Evolutionary conservation across 208 protist genomes (phyloP).

Genomic region (Leptomonas pyrrhocoris): DNA sequence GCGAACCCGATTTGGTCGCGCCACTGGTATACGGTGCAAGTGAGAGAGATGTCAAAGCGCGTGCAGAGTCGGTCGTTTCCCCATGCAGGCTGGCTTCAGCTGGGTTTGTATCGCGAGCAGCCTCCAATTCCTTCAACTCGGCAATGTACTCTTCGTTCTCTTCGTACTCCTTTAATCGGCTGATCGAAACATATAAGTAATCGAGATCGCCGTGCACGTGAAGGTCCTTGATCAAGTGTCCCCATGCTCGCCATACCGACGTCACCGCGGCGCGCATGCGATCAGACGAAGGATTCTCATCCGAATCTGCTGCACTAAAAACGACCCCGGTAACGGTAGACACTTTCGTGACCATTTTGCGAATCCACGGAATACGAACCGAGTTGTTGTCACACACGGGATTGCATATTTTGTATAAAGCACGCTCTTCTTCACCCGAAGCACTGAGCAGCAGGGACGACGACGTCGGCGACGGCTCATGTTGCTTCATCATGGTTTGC

Average conservation of each 20-base stretch:
- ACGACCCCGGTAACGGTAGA: conserved; percentile 54
- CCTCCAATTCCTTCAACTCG: conserved; percentile 46
- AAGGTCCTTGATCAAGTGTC: conserved; percentile 85
- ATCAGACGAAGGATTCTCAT: conserved; percentile 32
- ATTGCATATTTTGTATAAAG: conserved; percentile 38
- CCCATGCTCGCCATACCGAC: conserved; percentile 84
- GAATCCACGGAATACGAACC: conserved; percentile 67
- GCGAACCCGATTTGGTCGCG: neutral
- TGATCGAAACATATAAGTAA: conserved; percentile 76
- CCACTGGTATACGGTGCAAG: neutral
- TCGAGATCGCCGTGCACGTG: conserved; percentile 86
- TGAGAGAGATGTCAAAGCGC: conserved; percentile 3
- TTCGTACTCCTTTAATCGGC: conserved; percentile 56
- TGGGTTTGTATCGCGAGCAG: conserved; percentile 11
- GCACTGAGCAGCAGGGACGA: conserved; percentile 68
- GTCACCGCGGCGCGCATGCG: conserved; percentile 62
- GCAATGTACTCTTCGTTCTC: conserved; percentile 57
- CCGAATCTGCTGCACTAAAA: conserved; percentile 38
- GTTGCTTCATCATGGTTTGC: conserved; percentile 71
- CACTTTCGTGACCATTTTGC: conserved; percentile 49
- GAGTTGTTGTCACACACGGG: conserved; percentile 14
- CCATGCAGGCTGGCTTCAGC: neutral
- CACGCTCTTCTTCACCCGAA: conserved; percentile 31
- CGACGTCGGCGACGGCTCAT: conserved; percentile 71
- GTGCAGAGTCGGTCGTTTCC: conserved; percentile 2